Conservation (phyloP, 1,284 basidiomycete species). For the Mycena citricolor region DNA sequence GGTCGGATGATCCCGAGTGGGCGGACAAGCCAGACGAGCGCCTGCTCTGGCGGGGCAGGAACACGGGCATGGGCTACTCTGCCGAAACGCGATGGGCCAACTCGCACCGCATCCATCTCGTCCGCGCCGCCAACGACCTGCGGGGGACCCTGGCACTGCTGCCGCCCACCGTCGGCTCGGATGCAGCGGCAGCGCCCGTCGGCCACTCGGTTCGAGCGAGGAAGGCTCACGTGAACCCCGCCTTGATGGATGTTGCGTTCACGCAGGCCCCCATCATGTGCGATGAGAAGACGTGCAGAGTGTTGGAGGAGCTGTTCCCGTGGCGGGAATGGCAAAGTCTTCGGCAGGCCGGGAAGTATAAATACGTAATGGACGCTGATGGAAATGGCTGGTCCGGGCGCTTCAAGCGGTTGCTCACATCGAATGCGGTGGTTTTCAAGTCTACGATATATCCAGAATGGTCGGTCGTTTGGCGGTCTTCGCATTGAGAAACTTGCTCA, state of each 20-base stretch:
- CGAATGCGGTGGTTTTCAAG: constrained; percentile 65
- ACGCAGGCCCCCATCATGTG: constrained; percentile 51
- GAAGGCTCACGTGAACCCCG: constrained; percentile 44
- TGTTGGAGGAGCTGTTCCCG: constrained; percentile 44
- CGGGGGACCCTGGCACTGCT: constrained; percentile 35
- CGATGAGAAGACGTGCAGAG: constrained; percentile 35
- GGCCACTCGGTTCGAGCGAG: constrained; percentile 40
- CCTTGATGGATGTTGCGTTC: constrained; percentile 61
- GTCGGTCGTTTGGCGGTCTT: constrained; percentile 35
- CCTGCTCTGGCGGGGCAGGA: constrained; percentile 64
- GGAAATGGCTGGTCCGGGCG: constrained; percentile 72
- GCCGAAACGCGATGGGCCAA: constrained; percentile 46
- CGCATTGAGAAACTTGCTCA: background rate
- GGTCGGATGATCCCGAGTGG: constrained; percentile 51
- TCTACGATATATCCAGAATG: constrained; percentile 71
- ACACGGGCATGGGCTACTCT: constrained; percentile 58
- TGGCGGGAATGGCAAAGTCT: constrained; percentile 44
- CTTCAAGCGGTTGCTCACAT: constrained; percentile 64
- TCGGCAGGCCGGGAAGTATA: constrained; percentile 55
- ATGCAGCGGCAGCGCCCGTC: constrained; percentile 34
- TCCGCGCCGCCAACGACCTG: constrained; percentile 36
- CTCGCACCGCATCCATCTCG: constrained; percentile 45
- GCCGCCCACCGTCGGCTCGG: constrained; percentile 12
- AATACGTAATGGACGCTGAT: constrained; percentile 71
- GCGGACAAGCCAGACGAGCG: constrained; percentile 52